Conservation (phyloP, 345 rosid species). For the Brassica napus region Da-Ae NC_063434.1:8195001-8195500, state of each 20-base stretch:
- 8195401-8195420: not conserved
- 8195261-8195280: conserved; percentile 94
- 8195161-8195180: conserved; percentile 86
- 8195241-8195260: conserved; percentile 60
- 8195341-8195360: conserved; percentile 69
- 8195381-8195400: conserved; percentile 80
- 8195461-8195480: not conserved
- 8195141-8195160: conserved; percentile 86
- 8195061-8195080: conserved; percentile 36
- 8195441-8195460: not conserved
- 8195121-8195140: conserved; percentile 52
- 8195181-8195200: conserved; percentile 76
- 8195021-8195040: conserved; percentile 13
- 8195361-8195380: conserved; percentile 74
- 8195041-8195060: not conserved
- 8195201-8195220: conserved; percentile 74
- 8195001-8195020: conserved; percentile 50
- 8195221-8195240: conserved; percentile 66
- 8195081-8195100: conserved; percentile 86
- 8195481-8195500: conserved; percentile 8
- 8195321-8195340: conserved; percentile 75
- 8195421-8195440: not conserved
- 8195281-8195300: conserved; percentile 57
- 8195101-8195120: conserved; percentile 75
- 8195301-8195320: conserved; percentile 87